Evolutionary conservation across 495 filamentous ascomycete genomes (phyloP).

Genomic region (Neurospora tetrasperma): DNA sequence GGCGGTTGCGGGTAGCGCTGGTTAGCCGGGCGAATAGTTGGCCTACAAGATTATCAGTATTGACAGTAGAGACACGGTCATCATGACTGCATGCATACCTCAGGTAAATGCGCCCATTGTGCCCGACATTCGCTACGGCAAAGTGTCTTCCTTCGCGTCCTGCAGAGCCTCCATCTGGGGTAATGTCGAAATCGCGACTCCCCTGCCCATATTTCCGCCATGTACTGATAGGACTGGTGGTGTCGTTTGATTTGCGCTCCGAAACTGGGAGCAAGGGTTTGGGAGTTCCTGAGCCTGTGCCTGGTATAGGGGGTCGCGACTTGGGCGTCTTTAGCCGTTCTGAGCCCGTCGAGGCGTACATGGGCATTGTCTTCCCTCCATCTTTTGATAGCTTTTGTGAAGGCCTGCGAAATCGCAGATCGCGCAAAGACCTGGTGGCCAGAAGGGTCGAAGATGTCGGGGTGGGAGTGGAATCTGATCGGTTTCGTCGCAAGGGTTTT

Average conservation of each 20-base stretch:
- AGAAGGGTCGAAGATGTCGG: neutral
- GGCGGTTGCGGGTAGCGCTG: conserved; percentile 49
- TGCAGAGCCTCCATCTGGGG: conserved; percentile 39
- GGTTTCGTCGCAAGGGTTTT: conserved; percentile 9
- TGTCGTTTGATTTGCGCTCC: conserved; percentile 32
- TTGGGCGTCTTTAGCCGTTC: conserved; percentile 16
- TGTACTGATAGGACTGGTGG: conserved; percentile 15
- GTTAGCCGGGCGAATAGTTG: conserved; percentile 45
- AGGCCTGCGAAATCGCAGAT: conserved; percentile 8
- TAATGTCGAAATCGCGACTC: conserved; percentile 35
- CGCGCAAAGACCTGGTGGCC: conserved; percentile 4
- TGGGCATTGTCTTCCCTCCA: conserved; percentile 5
- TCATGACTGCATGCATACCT: conserved; percentile 49
- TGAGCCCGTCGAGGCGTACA: conserved; percentile 6
- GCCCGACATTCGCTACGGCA: conserved; percentile 86
- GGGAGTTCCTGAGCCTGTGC: conserved; percentile 11
- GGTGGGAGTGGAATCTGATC: neutral
- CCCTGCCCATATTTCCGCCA: conserved; percentile 20
- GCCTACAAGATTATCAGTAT: conserved; percentile 30
- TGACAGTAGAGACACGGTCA: conserved; percentile 8
- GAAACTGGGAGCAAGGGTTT: conserved; percentile 34
- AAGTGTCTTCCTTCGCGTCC: conserved; percentile 66
- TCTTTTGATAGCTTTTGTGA: conserved; percentile 13
- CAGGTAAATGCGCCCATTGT: conserved; percentile 87
- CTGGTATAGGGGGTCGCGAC: conserved; percentile 16